Base-by-base conservation (phyloP, 352 stramenopile genomes). In the Blastocystis sp. region DNA sequence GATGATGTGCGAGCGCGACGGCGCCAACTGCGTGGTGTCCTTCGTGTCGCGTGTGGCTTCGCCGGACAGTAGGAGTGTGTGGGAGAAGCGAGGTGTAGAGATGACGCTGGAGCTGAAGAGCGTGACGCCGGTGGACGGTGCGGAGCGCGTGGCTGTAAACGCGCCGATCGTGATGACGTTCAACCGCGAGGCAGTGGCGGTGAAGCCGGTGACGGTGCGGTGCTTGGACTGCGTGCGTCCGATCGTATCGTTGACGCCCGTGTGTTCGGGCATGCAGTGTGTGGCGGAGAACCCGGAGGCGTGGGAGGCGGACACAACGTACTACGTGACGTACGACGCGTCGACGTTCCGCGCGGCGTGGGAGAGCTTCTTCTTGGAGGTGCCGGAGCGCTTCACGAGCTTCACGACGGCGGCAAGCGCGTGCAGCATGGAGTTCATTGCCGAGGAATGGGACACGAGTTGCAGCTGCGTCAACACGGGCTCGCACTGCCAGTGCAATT, bases 401-500 rank as follows among this genome's bases (percentile, higher is more conserved):
- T 84, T 84, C 59, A 75, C 73, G 14, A 84, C 73, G 6, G 54
- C 73, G 4, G 59, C 32, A 27, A 75, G 21, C 4, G 11, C 54
- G 27, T 84, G 73, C 73, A 73, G 51, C 46, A 69, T 84, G 54
- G 73, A 84, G n/a, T 84, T 42, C 46, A 65, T 84, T 18, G 34
- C 59, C 14, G n/a, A 67, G n/a, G 73, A 65, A 44, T 84, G 73
- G 73, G 24, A 84, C 2, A 54, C n/a, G 9, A 49, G 51, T 48
- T 84, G 73, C 59, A 72, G 38, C 46, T 84, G 73, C 29, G 40
- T 73, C 32, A 84, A 84, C 34, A 84, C 73, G 0, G 73, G 73
- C 18, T 44, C 73, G 0, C 73, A 84, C 46, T 84, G 73, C 46
- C 73, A 84, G 59, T 84, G 73, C 29, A 84, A 69, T 40, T 84